Evolutionary conservation across 306 rosid genomes (phyloP).

Genomic region (Quercus suber): DNA sequence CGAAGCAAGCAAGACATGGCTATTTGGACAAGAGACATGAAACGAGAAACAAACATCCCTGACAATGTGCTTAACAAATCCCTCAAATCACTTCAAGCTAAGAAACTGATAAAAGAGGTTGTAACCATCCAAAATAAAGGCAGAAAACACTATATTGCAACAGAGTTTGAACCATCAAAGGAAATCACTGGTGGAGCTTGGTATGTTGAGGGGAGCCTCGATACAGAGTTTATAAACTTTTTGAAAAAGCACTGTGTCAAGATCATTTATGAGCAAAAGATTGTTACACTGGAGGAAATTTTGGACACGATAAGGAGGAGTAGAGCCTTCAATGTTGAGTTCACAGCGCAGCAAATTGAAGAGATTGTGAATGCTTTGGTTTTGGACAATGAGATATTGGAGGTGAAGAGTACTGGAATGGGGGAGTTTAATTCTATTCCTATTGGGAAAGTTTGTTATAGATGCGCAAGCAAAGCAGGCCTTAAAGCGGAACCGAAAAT

Average conservation of each 20-base stretch:
- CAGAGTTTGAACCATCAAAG: conserved; percentile 65
- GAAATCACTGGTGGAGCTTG: conserved; percentile 73
- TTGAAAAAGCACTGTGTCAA: conserved; percentile 36
- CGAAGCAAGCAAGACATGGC: conserved; percentile 52
- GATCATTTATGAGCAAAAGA: conserved; percentile 41
- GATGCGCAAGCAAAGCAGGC: conserved; percentile 47
- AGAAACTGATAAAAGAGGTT: conserved; percentile 62
- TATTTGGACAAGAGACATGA: conserved; percentile 61
- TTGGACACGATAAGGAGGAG: conserved; percentile 26
- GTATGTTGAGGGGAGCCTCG: conserved; percentile 57
- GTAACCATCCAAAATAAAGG: conserved; percentile 59
- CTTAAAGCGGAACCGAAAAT: conserved; percentile 35
- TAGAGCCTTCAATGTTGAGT: conserved; percentile 26
- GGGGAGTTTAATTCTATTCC: conserved; percentile 57
- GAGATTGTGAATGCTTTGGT: conserved; percentile 59
- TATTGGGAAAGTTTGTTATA: conserved; percentile 58
- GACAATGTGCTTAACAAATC: conserved; percentile 37
- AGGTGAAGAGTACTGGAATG: conserved; percentile 60
- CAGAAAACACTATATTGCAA: conserved; percentile 66
- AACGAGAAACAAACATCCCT: conserved; percentile 44
- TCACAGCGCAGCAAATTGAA: conserved; percentile 42
- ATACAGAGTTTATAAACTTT: conserved; percentile 36
- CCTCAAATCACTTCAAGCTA: conserved; percentile 49
- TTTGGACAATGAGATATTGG: conserved; percentile 51
- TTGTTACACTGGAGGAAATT: conserved; percentile 47